Evolutionary conservation across 148 eudicot species (phyloP), one percentile per base, ranked within the genome.

Genomic region (Nepenthes mirabilis): DNA sequence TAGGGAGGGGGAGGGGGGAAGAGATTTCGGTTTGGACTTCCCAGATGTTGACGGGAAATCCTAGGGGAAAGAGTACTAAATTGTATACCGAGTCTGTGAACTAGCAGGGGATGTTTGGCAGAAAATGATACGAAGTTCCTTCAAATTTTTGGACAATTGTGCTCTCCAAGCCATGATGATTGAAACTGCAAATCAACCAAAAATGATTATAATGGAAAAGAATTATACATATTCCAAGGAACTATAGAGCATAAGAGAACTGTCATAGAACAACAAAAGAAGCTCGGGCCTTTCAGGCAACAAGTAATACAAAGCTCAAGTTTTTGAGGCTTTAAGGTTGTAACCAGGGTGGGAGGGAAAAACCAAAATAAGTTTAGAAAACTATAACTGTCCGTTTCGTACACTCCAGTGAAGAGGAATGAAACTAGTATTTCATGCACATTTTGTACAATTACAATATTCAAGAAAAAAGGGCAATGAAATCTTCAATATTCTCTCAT

Each of bases 81-180:
- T 5, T 32, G 32, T 14, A 47, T 67, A 93, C 98, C 98, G 80
- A 56, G 95, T 72, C 14, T 94, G 69, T n/a, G 95, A 68, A 58
- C 98, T 93, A 9, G 83, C 87, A 45, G 96, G 81, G 32, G 98
- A 93, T 37, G 79, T 68, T 58, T 78, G 98, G 70, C 91, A 86
- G 66, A 89, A 84, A 59, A 88, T 83, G 52, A 93, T 52, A 3
- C 98, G 80, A 68, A 93, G 83, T 76, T 93, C 98, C 82, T 88
- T 93, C 72, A 93, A 63, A 51, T 86, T 79, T 57, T 77, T 70
- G 2, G 95, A 86, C 59, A 91, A 66, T 56, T 88, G 73, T 32
- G 68, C 63, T 67, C 82, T 91, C 93, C 97, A 87, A 37, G 96
- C 90, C 97, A 88, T 87, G 45, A 14, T 7, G 47, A 53, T 65